phyloP scores from a whole-genome alignment of 2,329 filamentous ascomycete genomes.

The Diaporthe capsici region DNA sequence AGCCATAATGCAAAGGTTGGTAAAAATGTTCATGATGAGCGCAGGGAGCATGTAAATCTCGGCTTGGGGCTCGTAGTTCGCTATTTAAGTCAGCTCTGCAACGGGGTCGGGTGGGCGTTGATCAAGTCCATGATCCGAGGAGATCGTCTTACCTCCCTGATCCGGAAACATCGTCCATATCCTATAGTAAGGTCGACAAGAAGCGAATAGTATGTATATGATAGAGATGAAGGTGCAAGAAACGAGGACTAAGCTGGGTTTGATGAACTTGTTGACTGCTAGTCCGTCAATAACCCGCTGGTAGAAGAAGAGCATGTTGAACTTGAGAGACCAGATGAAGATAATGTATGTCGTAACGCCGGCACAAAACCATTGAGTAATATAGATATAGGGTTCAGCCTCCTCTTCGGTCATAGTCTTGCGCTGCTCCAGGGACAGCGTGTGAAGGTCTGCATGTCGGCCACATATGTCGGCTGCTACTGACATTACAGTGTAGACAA shows the following conservation, averaged over 20 bases:
- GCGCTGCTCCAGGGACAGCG: slow-evolving; percentile 50
- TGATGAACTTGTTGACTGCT: slow-evolving; percentile 54
- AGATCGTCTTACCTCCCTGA: slow-evolving; percentile 51
- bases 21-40: slow-evolving; percentile 51
- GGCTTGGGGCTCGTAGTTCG: slow-evolving; percentile 52
- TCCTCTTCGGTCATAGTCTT: slow-evolving; percentile 49
- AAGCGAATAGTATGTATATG: slow-evolving; percentile 47
- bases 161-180: slow-evolving; percentile 55
- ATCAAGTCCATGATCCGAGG: no score
- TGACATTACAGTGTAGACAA: slow-evolving; percentile 43
- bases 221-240: slow-evolving; percentile 47
- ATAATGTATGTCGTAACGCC: slow-evolving; percentile 52
- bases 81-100: slow-evolving; percentile 27
- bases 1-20: slow-evolving; percentile 53
- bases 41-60: slow-evolving; percentile 50
- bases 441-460: slow-evolving; percentile 45
- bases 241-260: slow-evolving; percentile 52
- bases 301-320: slow-evolving; percentile 59
- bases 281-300: slow-evolving; percentile 52
- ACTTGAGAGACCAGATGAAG: slow-evolving; percentile 56
- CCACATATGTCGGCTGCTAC: slow-evolving; percentile 29
- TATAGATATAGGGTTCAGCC: slow-evolving; percentile 48
- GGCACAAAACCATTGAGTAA: slow-evolving; percentile 54
- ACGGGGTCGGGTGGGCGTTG: no score
- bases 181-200: slow-evolving; percentile 52